A percentile compares a stretch with the other conserved stretches of the same genome.
phyloP scores from a whole-genome alignment of 495 filamentous ascomycete genomes.

The Neurospora hispaniola region DNA sequence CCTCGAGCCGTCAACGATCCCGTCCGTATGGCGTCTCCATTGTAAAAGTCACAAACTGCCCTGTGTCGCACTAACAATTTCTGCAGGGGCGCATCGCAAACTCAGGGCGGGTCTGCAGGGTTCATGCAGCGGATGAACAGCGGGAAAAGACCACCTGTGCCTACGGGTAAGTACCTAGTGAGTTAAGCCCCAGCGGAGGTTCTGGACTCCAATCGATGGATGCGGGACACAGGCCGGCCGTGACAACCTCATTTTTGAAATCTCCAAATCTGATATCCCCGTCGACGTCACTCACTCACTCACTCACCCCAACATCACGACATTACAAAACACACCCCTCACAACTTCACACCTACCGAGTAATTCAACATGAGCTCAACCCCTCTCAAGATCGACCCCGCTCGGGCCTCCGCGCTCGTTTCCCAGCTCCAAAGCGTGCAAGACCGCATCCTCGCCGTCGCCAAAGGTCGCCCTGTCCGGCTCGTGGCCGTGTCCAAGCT shows the following conservation, averaged over 20 bases:
- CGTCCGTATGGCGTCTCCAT: no score
- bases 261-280: neutral
- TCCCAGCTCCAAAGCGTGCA: constrained; percentile 37
- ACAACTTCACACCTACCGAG: neutral
- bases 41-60: no score
- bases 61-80: neutral
- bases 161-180: no score
- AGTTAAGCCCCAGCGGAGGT: neutral
- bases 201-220: neutral
- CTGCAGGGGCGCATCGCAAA: neutral
- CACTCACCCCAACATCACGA: neutral
- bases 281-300: neutral
- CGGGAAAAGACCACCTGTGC: neutral
- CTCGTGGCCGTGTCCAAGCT: constrained; percentile 91
- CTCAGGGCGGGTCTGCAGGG: neutral
- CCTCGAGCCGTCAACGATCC: no score
- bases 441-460: constrained; percentile 32
- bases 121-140: neutral
- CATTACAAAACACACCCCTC: neutral
- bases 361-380: neutral
- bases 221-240: neutral
- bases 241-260: neutral
- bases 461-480: constrained; percentile 47
- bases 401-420: constrained; percentile 37
- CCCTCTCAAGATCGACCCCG: constrained; percentile 37